These are phyloP conservation scores for Schoenoplectus triqueter DNA, from an alignment of 202 grass and related monocot genomes.

Conservation along the genomic window DNA sequence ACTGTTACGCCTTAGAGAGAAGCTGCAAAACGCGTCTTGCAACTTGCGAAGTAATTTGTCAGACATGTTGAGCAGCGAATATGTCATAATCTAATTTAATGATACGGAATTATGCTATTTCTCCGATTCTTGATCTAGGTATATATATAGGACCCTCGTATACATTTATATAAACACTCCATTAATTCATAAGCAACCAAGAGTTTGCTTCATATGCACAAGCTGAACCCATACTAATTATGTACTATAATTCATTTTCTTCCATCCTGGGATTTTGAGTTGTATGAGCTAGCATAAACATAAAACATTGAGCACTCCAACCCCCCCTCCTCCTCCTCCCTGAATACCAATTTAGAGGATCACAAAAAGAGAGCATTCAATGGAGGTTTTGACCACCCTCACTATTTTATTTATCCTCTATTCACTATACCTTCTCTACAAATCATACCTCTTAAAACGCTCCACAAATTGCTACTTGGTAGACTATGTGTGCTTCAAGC, in stretches of 20 bases:
- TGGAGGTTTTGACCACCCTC: slow-evolving; percentile 30
- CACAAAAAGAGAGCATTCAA: not conserved
- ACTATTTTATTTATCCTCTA: slow-evolving; percentile 31
- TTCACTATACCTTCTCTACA: slow-evolving; percentile 34
- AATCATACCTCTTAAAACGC: not conserved
- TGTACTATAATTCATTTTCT: not conserved
- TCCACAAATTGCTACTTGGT: slow-evolving; percentile 56
- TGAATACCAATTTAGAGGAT: no score
- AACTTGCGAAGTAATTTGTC: no score
- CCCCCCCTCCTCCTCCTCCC: not conserved
- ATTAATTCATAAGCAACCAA: not conserved
- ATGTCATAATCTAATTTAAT: no score
- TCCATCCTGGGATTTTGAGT: not conserved
- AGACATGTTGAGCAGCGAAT: no score
- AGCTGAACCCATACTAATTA: not conserved
- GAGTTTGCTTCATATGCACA: not conserved
- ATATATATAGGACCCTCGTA: no score
- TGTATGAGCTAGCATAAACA: not conserved
- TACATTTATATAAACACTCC: no score
- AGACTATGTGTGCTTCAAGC: slow-evolving; percentile 68
- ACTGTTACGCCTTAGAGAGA: no score
- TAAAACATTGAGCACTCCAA: not conserved
- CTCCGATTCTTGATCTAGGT: no score
- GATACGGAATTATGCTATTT: no score
- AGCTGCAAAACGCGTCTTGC: no score